Percentiles rank a stretch among this genome's conserved stretches.
These are phyloP conservation scores for Aureobasidium sp. DNA, from an alignment of 2,329 filamentous ascomycete genomes.

Conservation along the genomic window DNA sequence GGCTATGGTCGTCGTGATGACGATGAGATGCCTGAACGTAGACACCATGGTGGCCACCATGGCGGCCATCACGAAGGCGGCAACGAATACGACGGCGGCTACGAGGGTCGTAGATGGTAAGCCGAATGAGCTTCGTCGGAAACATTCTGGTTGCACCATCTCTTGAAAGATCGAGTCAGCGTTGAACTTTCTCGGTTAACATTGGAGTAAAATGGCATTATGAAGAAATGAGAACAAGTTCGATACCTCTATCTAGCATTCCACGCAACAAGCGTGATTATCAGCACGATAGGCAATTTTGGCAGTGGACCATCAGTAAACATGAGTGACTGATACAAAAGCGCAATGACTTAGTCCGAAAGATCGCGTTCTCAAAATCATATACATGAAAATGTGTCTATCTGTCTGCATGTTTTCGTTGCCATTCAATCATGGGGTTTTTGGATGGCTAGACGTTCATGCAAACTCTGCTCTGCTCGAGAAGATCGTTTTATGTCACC, in stretches of 20 bases:
- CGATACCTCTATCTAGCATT: no score
- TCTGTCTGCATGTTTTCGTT: not conserved
- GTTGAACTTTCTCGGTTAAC: not conserved
- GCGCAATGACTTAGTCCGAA: no score
- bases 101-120: conserved; percentile 8
- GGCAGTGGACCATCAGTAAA: no score
- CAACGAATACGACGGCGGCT: not conserved
- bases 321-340: no score
- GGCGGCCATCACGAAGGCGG: not conserved
- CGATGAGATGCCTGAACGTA: conserved; percentile 6
- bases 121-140: not conserved
- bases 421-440: not conserved
- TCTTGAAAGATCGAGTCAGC: not conserved
- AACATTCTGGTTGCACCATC: not conserved
- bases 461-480: not conserved
- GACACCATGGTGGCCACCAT: not conserved
- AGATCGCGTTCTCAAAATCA: not conserved
- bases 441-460: not conserved
- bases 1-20: not conserved
- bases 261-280: no score
- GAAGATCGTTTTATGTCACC: not conserved
- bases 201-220: not conserved
- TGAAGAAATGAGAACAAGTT: not conserved
- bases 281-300: no score
- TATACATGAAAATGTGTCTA: not conserved